Conservation (phyloP, 257 asterid genomes). For the Linaria vulgaris region DNA sequence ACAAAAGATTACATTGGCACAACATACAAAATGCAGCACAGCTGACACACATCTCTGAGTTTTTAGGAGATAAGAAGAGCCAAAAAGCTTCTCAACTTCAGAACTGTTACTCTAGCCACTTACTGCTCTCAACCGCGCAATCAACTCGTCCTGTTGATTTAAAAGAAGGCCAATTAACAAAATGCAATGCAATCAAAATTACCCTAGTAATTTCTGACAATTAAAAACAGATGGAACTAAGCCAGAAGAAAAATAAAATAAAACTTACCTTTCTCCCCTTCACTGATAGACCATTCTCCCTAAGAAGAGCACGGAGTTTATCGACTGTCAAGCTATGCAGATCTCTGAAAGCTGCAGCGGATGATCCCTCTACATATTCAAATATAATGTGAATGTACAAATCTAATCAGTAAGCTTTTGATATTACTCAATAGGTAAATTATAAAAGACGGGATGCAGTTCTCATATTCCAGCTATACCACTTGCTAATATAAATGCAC, state of each 20-base stretch:
- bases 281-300: conserved; percentile 66
- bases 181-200: background rate
- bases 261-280: conserved; percentile 75
- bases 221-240: background rate
- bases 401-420: too few relatives aligned
- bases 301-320: conserved; percentile 60
- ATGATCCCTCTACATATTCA: conserved; percentile 35
- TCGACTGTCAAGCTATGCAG: conserved; percentile 68
- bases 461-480: conserved; percentile 3
- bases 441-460: background rate
- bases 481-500: background rate
- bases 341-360: conserved; percentile 36
- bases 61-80: conserved; percentile 1
- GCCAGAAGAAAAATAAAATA: background rate
- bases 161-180: background rate
- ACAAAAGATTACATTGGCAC: conserved; percentile 3
- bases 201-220: background rate
- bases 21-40: conserved; percentile 18
- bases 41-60: conserved; percentile 8
- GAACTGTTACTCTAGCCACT: conserved; percentile 28
- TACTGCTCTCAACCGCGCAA: conserved; percentile 49
- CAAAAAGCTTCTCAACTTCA: conserved; percentile 25
- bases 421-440: background rate
- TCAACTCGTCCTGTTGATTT: conserved; percentile 63
- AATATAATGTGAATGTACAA: conserved; percentile 1